Evolutionary conservation across 148 eudicot species (phyloP), one percentile per base, ranked within the genome.

Genomic region (Chenopodium suecicum): DNA sequence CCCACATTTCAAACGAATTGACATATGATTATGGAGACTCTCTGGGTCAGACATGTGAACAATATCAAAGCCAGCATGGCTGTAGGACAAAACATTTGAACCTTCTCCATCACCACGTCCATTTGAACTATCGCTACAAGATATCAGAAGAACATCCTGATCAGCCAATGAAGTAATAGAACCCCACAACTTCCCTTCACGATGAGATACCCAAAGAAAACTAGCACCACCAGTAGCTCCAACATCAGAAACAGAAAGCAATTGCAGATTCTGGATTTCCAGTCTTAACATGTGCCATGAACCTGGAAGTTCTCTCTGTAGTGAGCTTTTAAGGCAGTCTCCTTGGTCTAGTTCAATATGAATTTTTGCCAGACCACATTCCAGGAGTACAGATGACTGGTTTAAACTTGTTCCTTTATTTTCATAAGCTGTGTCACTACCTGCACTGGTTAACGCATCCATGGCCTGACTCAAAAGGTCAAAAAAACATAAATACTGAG

Each of bases 61-160:
- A 74, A 96, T 82, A 88, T 91, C 93, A 80, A 89, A 89, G 77
- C 97, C 99, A 22, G 97, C 88, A 81, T 80, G 83, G 79, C 89
- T 86, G 83, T 90, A 87, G 68, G 92, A 94, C 76, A 96, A 85
- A 46, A 88, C 82, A 85, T 96, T 96, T 86, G 95, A 94, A 79
- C 95, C 99, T 85, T 89, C 95, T 74, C 99, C 99, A 84, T 87
- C 90, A 82, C 99, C 98, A 84, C 98, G 99, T 47, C 97, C 94
- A 80, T 80, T 90, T 65, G 94, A 64, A 79, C 92, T 88, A 85
- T 94, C 82, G 85, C 85, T 82, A 83, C 94, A 91, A 20, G 91
- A 89, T 56, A 94, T 88, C 77, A 96, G 87, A 86, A 94, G 89
- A 67, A 96, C 79, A 85, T 91, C 89, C 76, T 81, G 79, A 78